Base-by-base conservation (phyloP, 371 early-diverging fungal genomes). In the Basidiobolus heterosporus region DNA sequence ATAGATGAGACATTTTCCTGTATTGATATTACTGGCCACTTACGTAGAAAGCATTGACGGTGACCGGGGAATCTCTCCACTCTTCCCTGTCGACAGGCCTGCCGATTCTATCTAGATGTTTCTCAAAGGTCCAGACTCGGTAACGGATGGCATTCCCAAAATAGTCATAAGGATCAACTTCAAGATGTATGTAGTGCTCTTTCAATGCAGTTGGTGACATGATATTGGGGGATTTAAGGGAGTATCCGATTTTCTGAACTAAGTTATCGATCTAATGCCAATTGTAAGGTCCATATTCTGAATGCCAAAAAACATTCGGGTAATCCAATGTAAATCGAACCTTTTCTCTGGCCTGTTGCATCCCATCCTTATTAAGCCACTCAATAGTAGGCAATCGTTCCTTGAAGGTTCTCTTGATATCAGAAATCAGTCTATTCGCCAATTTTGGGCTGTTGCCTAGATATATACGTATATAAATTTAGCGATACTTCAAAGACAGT, bases 21-120 rank as follows among this genome's bases (percentile, higher is more conserved):
- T n/a, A n/a, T n/a, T n/a, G n/a, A n/a, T n/a, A n/a, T n/a, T 13
- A 42, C 42, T 8, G 17, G 18, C 1, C 22, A 5, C 53, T 47
- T 38, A 47, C 47, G 44, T 64, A 76, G 45, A 72, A 79, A 9
- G 75, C 77, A 51, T 79, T 76, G 24, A 75, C 77, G 15, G 67
- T 72, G 36, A 67, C 66, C 11, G 77, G 73, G 24, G 50, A 47
- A 75, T 77, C 73, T 1, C 55, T 46, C 77, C 75, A 78, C 23
- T 56, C 55, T 9, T 45, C 38, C 42, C 56, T 59, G 45, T 80
- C 65, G 3, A 66, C 65, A 0, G 62, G 58, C n/a, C 62, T 55
- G n/a, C 60, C 57, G 1, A 60, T 22, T 17, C 51, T 38, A 24
- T 46, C 42, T 30, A 54, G 51, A 1, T 47, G 6, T 43, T 57